Percentiles rank a stretch among this genome's conserved stretches.
phyloP scores from a whole-genome alignment of 768 basidiomycete species.

The Phlebiopsis flavidoalba region DNA sequence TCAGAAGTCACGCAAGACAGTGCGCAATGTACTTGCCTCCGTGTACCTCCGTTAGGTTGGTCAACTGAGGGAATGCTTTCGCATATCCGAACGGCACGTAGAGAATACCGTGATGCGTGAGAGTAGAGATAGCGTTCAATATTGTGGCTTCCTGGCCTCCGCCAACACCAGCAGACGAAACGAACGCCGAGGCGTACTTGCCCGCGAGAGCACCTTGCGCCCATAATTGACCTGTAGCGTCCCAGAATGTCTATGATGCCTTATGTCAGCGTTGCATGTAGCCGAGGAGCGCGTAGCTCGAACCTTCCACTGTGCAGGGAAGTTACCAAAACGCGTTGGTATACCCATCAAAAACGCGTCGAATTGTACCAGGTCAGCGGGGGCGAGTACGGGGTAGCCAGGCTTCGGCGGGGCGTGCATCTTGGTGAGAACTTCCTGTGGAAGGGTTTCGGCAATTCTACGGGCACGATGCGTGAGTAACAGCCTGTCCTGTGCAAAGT shows the following conservation, averaged over 20 bases:
- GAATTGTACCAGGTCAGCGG: conserved; percentile 49
- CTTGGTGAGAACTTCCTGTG: conserved; percentile 56
- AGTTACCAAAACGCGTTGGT: conserved; percentile 77
- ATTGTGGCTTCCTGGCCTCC: conserved; percentile 62
- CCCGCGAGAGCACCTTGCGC: conserved; percentile 52
- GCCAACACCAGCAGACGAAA: conserved; percentile 64
- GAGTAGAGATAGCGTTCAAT: conserved; percentile 34
- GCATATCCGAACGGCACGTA: conserved; percentile 52
- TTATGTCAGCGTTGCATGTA: background rate
- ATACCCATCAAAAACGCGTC: conserved; percentile 80
- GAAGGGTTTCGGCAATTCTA: conserved; percentile 78
- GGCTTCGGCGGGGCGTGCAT: conserved; percentile 74
- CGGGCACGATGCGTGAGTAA: background rate
- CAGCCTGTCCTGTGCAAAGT: background rate
- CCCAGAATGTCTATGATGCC: conserved; percentile 61
- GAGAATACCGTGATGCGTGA: conserved; percentile 51
- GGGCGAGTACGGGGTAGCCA: conserved; percentile 63
- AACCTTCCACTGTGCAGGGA: conserved; percentile 79
- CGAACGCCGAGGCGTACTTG: conserved; percentile 75
- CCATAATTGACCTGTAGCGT: conserved; percentile 71
- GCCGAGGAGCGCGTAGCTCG: conserved; percentile 6
- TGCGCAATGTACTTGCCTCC: conserved; percentile 29
- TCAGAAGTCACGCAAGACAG: background rate
- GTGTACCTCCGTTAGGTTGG: conserved; percentile 38
- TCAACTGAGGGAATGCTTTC: conserved; percentile 33